Conservation (phyloP, 2,329 filamentous ascomycete genomes). For the Fusarium brachygibbosum region DNA sequence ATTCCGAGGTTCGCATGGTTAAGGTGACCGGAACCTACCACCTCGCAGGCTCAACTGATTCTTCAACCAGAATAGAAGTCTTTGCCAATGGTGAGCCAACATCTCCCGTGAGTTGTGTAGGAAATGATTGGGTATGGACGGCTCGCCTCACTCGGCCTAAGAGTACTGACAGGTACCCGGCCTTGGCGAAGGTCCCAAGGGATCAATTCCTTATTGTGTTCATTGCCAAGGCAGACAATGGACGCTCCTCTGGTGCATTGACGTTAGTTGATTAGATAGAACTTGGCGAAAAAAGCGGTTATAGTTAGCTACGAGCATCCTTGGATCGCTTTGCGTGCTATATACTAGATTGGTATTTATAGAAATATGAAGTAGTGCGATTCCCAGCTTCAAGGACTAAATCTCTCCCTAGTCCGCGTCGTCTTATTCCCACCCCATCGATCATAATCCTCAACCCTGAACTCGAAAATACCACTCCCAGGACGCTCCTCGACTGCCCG, state of each 20-base stretch:
- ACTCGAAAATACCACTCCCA: conserved; percentile 14
- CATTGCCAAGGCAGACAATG: neutral
- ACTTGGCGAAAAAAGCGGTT: no score
- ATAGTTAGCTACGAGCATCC: no score
- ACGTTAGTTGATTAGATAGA: neutral
- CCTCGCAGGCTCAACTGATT: rapidly evolving
- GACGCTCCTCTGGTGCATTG: neutral
- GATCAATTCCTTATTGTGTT: conserved; percentile 9
- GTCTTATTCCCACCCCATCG: neutral
- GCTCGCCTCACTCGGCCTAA: neutral
- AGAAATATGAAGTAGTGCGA: no score
- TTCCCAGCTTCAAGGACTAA: no score
- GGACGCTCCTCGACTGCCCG: conserved; percentile 6
- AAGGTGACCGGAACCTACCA: neutral
- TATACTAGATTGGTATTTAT: no score
- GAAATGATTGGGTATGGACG: neutral
- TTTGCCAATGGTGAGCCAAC: conserved; percentile 1
- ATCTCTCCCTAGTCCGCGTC: no score
- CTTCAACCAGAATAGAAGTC: rapidly evolving
- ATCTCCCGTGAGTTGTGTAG: rapidly evolving
- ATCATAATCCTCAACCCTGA: conserved; percentile 6
- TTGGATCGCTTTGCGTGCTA: no score
- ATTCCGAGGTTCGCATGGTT: neutral
- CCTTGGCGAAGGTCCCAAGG: neutral
- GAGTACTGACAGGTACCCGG: neutral